Base-by-base conservation (phyloP, 495 filamentous ascomycete genomes). In the Chaetomium cochliodes region DNA sequence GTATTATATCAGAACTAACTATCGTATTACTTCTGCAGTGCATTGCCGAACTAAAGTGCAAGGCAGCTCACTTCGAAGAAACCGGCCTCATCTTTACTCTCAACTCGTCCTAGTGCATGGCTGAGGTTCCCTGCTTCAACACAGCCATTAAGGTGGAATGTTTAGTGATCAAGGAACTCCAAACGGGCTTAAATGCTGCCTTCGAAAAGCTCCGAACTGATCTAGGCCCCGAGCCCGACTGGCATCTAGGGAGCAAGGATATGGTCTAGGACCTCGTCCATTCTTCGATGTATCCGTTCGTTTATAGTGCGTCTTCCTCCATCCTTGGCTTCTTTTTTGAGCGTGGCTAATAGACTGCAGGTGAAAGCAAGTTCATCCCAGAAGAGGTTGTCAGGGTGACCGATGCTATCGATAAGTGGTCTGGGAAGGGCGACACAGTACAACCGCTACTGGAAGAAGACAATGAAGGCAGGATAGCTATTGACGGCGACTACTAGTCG, bases 221-320 rank as follows among this genome's bases (percentile, higher is more conserved):
- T 3, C 79, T 84, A 44, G 71, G 71, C 18, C 62, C 70, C 0
- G 53, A 74, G 11, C 82, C 81, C 57, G 85, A 89, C 67, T 88
- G 84, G 78, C 85, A 87, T 61, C 86, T 86, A 0, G 70, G 77
- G 4, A 85, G 84, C 15, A 72, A 86, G 61, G 70, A 78, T 1
- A 81, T 79, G 66, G 87, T 89, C 0, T 75, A 86, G 9, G 77
- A 89, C 68, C 69, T 90, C 0, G 82, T 89, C 1, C 81, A 89
- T 67, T 86, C 86, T 1, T 87, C 85, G 9, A 73, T 88, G 54
- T 88, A 83, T 60, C 86, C 87, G 0, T 70, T 89, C 0, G 66
- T 88, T 12, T 87, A 84, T 53, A 62, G 62, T 59, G 37, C 7
- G 53, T 15, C 2, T 47, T 79, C 80, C 2, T 72, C 68, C 13